Evolutionary conservation across 768 basidiomycete species (phyloP), one percentile per base, ranked within the genome.

Genomic region (Arthromyces matolae): DNA sequence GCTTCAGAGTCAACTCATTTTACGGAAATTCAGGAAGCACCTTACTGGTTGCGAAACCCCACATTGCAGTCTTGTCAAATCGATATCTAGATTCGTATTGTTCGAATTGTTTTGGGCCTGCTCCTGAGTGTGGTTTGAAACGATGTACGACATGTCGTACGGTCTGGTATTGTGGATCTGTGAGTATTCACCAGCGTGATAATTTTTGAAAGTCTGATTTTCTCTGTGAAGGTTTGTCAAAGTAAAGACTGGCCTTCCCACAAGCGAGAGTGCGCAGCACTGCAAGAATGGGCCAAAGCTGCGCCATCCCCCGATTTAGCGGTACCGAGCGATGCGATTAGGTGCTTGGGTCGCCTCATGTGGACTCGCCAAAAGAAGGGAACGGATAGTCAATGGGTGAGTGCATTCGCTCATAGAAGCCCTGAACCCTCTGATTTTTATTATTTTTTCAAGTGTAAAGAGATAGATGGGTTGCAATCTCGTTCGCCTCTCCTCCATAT

Each of bases 311-410:
- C 64, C 10, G 71, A 75, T 8, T 51, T 73, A 4, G 51, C 74
- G 4, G 58, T 85, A 14, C 90, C 93, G 0, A 82, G 76, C 25
- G 93, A 95, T 49, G 88, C 86, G 1, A 74, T 95, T 8, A 69
- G 94, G 42, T 86, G 84, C 53, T 67, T 97, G 12, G 91, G 80
- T 0, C 78, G 92, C 33, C 72, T 94, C 14, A 57, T 92, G 23
- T 89, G 86, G 85, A 69, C 58, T 22, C 77, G 72, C 44, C 75
- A 78, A 61, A 80, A 78, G 50, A 67, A 76, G 29, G 82, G 85
- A 3, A 60, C 63, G 9, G 65, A 68, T 13, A 80, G 77, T 55
- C 54, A 56, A 37, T 86, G 83, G 84, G 87, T 88, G 55, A 8
- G 78, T 66, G n/a, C n/a, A n/a, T n/a, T n/a, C n/a, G n/a, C n/a